Percentiles rank a stretch among this genome's conserved stretches.
Conservation (phyloP, 306 rosid genomes). For the Rosa multiflora region DNA sequence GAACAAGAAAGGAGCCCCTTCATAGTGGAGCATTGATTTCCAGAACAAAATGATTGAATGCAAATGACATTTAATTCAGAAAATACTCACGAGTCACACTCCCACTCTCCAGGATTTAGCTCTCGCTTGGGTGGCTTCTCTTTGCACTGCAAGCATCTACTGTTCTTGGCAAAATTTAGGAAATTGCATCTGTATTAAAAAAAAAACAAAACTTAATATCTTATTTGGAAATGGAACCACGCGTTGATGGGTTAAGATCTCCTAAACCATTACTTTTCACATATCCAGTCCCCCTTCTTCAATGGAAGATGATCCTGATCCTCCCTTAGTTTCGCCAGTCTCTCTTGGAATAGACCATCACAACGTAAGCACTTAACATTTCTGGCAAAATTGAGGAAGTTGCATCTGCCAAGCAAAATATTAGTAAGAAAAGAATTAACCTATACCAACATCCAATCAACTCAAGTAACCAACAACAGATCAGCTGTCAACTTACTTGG, state of each 20-base stretch:
- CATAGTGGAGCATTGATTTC: not conserved
- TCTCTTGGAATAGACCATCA: conserved; percentile 52
- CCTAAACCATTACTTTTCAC: conserved; percentile 52
- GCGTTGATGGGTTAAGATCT: conserved; percentile 18
- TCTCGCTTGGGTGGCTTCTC: conserved; percentile 78
- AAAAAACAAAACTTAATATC: not conserved
- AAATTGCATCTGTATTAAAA: conserved; percentile 66
- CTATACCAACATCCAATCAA: not conserved
- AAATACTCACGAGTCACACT: conserved; percentile 76
- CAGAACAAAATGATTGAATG: not conserved
- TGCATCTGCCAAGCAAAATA: conserved; percentile 55
- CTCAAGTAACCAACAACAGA: not conserved
- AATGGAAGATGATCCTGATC: conserved; percentile 62
- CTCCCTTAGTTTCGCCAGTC: conserved; percentile 47
- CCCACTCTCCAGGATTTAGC: conserved; percentile 88
- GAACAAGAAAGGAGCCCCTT: not conserved
- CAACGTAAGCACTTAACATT: conserved; percentile 77
- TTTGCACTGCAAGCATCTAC: conserved; percentile 75
- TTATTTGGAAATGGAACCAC: conserved; percentile 22
- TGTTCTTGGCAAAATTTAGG: conserved; percentile 80
- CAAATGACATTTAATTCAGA: not conserved
- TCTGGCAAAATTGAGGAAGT: conserved; percentile 69
- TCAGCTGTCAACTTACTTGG: conserved; percentile 51
- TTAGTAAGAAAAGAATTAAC: conserved; percentile 6
- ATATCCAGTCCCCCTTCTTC: conserved; percentile 90